A percentile compares a stretch with the other conserved stretches of the same genome.
phyloP scores from a whole-genome alignment of 2,329 filamentous ascomycete species.

The Cercospora sesami region DNA sequence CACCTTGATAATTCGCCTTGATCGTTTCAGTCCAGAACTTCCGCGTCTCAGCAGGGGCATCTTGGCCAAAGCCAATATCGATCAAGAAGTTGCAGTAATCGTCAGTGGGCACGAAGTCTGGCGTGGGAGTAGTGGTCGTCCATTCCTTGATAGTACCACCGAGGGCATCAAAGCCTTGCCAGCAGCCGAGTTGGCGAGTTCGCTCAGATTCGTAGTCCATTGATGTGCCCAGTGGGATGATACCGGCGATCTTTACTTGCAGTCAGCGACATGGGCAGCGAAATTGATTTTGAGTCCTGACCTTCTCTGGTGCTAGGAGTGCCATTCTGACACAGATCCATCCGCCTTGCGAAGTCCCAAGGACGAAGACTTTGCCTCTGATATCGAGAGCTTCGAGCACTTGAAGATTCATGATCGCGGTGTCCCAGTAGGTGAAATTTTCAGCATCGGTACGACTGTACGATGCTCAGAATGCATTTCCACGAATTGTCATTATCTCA shows the following conservation, averaged over 20 bases:
- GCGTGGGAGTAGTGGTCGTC: slow-evolving; percentile 42
- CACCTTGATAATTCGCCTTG: slow-evolving; percentile 50
- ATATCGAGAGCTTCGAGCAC: slow-evolving; percentile 46
- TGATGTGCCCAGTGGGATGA: slow-evolving; percentile 55
- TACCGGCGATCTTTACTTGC: slow-evolving; percentile 47
- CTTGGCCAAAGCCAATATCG: slow-evolving; percentile 50
- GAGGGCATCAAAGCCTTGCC: slow-evolving; percentile 46
- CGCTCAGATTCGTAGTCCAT: slow-evolving; percentile 52
- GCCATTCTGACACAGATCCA: slow-evolving; percentile 57
- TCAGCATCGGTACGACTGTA: slow-evolving; percentile 41
- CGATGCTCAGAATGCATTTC: background rate
- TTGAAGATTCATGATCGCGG: slow-evolving; percentile 42
- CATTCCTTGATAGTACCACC: slow-evolving; percentile 43
- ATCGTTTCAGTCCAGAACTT: slow-evolving; percentile 50
- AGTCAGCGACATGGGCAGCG: background rate
- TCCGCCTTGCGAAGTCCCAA: slow-evolving; percentile 57
- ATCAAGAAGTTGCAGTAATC: slow-evolving; percentile 50
- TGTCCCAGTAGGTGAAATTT: slow-evolving; percentile 58
- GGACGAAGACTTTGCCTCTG: slow-evolving; percentile 46
- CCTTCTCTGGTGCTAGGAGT: slow-evolving; percentile 50
- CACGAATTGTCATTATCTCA: background rate
- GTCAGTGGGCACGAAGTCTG: slow-evolving; percentile 46
- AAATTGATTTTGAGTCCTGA: slow-evolving; percentile 26
- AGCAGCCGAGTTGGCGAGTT: slow-evolving; percentile 50
- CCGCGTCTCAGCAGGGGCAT: slow-evolving; percentile 40